Percentiles rank a stretch among this genome's conserved stretches.
Conservation (phyloP, 805 yeast genomes). For the Kregervanrija delftensis region DNA sequence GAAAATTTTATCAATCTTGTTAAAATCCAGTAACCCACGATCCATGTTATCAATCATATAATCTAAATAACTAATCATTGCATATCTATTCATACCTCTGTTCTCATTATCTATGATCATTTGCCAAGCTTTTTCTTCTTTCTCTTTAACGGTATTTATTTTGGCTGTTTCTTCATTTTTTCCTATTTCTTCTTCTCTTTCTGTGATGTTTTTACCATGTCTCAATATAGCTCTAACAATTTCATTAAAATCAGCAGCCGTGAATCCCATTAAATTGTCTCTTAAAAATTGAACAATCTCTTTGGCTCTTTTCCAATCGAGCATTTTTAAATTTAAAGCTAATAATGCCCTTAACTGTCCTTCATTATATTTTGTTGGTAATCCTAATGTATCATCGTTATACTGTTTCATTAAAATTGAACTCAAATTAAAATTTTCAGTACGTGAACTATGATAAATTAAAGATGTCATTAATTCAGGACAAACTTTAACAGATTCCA, state of each 20-base stretch:
- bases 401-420: slow-evolving; percentile 22
- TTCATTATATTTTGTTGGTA: slow-evolving; percentile 18
- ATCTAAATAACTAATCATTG: slow-evolving; percentile 23
- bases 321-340: slow-evolving; percentile 19
- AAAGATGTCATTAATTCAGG: slow-evolving; percentile 29
- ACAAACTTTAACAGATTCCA: slow-evolving; percentile 26
- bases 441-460: slow-evolving; percentile 23
- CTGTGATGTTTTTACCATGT: slow-evolving; percentile 2
- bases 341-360: slow-evolving; percentile 27
- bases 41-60: slow-evolving; percentile 18
- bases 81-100: slow-evolving; percentile 18
- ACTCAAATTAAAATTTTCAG: slow-evolving; percentile 19
- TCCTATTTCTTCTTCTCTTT: background rate
- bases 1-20: slow-evolving; percentile 18
- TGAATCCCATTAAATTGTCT: slow-evolving; percentile 19
- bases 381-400: slow-evolving; percentile 16
- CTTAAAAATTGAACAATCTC: slow-evolving; percentile 24
- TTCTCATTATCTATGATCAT: slow-evolving; percentile 15
- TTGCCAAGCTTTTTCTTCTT: slow-evolving; percentile 21
- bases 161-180: background rate
- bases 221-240: slow-evolving; percentile 21
- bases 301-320: slow-evolving; percentile 22
- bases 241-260: slow-evolving; percentile 25
- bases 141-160: background rate
- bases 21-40: slow-evolving; percentile 17